These are phyloP conservation scores for Cenchrus purpureus DNA, from an alignment of 176 grass and related monocot species.

Conservation along the genomic window DNA sequence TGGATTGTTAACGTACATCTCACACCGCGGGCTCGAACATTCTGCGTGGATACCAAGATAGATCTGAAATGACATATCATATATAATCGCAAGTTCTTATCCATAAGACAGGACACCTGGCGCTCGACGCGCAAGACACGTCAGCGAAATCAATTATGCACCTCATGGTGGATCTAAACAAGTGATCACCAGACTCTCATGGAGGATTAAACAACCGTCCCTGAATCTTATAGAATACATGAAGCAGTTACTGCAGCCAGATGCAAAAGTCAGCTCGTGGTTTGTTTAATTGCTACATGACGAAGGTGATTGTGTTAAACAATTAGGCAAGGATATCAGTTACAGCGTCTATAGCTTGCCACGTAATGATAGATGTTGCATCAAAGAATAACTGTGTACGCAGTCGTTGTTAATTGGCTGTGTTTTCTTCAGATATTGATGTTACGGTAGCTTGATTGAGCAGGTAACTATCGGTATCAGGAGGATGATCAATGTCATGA, in stretches of 20 bases:
- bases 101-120: not conserved
- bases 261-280: not conserved
- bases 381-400: not conserved
- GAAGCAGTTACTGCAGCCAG: not conserved
- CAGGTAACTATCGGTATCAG: not conserved
- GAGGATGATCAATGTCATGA: not conserved
- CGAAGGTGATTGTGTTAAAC: not conserved
- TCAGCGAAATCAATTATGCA: not conserved
- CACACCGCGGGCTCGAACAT: not conserved
- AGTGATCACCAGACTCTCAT: not conserved
- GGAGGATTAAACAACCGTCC: not conserved
- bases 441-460: not conserved
- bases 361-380: not conserved
- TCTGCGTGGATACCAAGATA: not conserved
- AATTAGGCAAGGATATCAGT: not conserved
- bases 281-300: not conserved
- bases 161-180: not conserved
- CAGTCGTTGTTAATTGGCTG: conserved; percentile 23
- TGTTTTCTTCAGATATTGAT: not conserved
- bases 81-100: not conserved
- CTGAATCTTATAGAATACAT: not conserved
- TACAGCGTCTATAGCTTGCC: not conserved
- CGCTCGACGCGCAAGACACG: not conserved
- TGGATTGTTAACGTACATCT: not conserved
- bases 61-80: not conserved